phyloP scores from a whole-genome alignment of 768 basidiomycete genomes.

The Tulasnella sp. region DNA sequence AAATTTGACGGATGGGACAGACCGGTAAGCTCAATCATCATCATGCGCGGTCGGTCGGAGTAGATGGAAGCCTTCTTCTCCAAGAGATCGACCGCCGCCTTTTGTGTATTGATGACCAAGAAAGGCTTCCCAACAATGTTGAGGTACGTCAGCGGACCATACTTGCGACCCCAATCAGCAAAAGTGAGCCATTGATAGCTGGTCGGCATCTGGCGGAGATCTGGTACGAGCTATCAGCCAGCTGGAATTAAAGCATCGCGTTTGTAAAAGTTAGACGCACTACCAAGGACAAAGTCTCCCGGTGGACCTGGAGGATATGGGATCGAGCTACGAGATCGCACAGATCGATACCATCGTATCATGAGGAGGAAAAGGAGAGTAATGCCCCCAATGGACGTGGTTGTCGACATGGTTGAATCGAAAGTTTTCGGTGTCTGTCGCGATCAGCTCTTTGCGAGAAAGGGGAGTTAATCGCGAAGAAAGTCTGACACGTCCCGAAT shows the following conservation, averaged over 20 bases:
- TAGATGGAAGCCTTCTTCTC: constrained; percentile 28
- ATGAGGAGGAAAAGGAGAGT: no score
- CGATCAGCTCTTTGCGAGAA: no score
- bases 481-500: no score
- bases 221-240: not conserved
- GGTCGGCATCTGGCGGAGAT: constrained; percentile 2
- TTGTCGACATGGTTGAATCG: no score
- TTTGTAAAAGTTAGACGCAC: not conserved
- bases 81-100: constrained; percentile 30
- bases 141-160: constrained; percentile 13
- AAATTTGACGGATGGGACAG: no score
- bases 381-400: no score
- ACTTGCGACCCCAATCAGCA: constrained; percentile 12
- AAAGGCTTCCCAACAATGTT: constrained; percentile 15
- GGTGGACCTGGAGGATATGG: constrained; percentile 9
- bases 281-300: not conserved
- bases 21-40: not conserved
- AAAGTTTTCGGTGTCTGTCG: no score
- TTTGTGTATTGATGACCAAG: constrained; percentile 27
- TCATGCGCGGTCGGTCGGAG: constrained; percentile 23
- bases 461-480: no score
- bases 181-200: constrained; percentile 3
- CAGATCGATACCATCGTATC: no score
- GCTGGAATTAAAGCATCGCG: not conserved
- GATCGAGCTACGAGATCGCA: not conserved